These are phyloP conservation scores for Nidularia pulvinata DNA, from an alignment of 768 basidiomycete species.

Conservation along the genomic window DNA sequence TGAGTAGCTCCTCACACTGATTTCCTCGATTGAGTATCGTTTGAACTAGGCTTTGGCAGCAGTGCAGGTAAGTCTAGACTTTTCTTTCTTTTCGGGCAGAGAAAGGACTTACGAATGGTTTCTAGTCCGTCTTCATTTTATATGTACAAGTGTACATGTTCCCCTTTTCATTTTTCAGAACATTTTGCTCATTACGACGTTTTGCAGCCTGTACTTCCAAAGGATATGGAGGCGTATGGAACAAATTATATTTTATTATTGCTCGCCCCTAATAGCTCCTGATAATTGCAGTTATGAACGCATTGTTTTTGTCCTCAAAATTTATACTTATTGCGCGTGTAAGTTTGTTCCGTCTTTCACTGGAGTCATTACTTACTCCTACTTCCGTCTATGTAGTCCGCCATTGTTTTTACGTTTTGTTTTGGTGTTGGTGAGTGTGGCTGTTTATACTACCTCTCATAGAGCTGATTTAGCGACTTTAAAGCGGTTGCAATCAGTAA, in stretches of 20 bases:
- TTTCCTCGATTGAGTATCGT: neutral
- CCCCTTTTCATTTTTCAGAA: neutral
- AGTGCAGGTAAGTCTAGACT: constrained; percentile 9
- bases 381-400: neutral
- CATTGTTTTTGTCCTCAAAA: neutral
- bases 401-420: neutral
- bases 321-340: neutral
- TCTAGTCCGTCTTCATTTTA: constrained; percentile 20
- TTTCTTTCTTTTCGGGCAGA: neutral
- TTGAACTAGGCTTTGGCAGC: constrained; percentile 14
- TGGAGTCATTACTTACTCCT: neutral
- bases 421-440: neutral
- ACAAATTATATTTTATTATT: neutral
- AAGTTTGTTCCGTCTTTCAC: neutral
- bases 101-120: neutral
- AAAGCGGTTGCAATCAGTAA: constrained; percentile 11
- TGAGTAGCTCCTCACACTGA: neutral
- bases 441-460: neutral
- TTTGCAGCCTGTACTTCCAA: constrained; percentile 22
- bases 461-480: neutral
- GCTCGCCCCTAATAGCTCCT: neutral
- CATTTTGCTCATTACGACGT: neutral
- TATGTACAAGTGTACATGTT: constrained; percentile 24
- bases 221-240: constrained; percentile 26
- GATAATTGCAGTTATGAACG: neutral